Evolutionary conservation across 805 yeast species (phyloP).

Genomic region (Kuraishia ogatae): DNA sequence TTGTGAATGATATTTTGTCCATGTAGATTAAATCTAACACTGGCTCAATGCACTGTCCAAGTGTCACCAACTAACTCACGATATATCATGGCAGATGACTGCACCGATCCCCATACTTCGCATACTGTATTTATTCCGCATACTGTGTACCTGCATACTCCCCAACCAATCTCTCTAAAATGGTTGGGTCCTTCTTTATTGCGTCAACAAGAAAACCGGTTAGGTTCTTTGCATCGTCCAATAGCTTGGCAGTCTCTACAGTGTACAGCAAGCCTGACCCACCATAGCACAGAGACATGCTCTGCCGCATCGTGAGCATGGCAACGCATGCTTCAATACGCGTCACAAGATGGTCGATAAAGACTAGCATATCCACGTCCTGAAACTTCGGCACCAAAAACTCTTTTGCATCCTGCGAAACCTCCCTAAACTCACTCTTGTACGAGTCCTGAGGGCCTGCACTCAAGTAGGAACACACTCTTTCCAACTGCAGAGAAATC

Average conservation of each 20-base stretch:
- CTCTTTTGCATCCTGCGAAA: not conserved
- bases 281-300: slow-evolving; percentile 4
- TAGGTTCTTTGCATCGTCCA: not conserved
- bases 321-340: slow-evolving; percentile 58
- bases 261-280: not conserved
- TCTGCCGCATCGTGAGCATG: slow-evolving; percentile 32
- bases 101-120: too few species aligned
- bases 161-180: not conserved
- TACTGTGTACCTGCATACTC: too few species aligned
- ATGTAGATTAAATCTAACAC: too few species aligned
- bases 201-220: not conserved
- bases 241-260: not conserved
- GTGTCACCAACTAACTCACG: too few species aligned
- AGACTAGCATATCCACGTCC: slow-evolving; percentile 39
- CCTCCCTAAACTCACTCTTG: not conserved
- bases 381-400: slow-evolving; percentile 1
- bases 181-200: not conserved
- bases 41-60: too few species aligned
- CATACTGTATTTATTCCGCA: too few species aligned
- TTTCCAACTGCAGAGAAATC: slow-evolving; percentile 49
- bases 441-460: not conserved
- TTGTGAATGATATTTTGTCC: too few species aligned
- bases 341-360: slow-evolving; percentile 58
- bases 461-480: slow-evolving; percentile 40
- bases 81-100: too few species aligned